These are phyloP conservation scores for Hanseniaspora occidentalis DNA, from an alignment of 805 yeast genomes.

Conservation along the genomic window DNA sequence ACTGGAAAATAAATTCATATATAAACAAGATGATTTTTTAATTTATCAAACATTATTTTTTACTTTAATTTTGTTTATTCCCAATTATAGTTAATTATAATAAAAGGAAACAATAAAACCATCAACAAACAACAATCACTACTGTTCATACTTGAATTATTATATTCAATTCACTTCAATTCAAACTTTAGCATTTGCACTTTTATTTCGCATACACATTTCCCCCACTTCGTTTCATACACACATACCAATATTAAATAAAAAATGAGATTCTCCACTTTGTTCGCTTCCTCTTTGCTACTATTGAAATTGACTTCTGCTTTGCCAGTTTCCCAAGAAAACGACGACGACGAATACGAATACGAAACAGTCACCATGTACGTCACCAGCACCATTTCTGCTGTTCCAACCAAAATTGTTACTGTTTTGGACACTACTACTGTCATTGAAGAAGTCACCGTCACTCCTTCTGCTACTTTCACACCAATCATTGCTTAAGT, in stretches of 20 bases:
- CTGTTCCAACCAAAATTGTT: slow-evolving; percentile 5
- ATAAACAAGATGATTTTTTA: too few species aligned
- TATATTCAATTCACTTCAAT: too few species aligned
- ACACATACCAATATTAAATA: neutral
- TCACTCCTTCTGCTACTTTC: slow-evolving; percentile 5
- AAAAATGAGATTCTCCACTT: slow-evolving; percentile 2
- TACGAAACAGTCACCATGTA: slow-evolving; percentile 6
- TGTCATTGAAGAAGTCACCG: slow-evolving; percentile 3
- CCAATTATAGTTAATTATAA: too few species aligned
- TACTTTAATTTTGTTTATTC: too few species aligned
- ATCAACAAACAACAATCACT: too few species aligned
- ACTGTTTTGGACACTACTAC: slow-evolving; percentile 5
- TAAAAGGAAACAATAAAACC: too few species aligned
- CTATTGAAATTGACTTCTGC: slow-evolving; percentile 1
- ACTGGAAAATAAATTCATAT: too few species aligned
- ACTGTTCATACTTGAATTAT: too few species aligned
- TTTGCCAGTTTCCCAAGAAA: slow-evolving; percentile 1
- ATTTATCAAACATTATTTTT: too few species aligned
- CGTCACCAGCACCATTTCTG: slow-evolving; percentile 3
- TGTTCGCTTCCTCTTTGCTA: neutral
- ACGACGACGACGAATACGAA: slow-evolving; percentile 2
- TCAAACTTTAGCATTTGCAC: too few species aligned
- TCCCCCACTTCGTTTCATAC: too few species aligned
- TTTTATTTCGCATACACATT: too few species aligned
- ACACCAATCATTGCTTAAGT: slow-evolving; percentile 3